Percentiles rank a stretch among this genome's conserved stretches.
These are phyloP conservation scores for Elongisporangium undulatum DNA, from an alignment of 352 stramenopile genomes.

Conservation along the genomic window DNA sequence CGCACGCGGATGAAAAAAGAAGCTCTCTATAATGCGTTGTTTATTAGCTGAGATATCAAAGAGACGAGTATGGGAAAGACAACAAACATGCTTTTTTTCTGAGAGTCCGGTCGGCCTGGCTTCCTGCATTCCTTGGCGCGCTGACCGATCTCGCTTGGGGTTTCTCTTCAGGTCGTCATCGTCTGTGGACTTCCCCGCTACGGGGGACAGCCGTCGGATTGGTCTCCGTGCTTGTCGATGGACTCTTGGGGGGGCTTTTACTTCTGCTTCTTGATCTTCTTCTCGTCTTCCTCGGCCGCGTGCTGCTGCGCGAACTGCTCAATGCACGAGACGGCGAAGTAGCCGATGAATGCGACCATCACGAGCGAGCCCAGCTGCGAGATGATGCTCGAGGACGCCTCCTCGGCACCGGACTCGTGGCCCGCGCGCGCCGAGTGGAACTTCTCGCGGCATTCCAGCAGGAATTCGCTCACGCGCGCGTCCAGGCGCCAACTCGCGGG, in stretches of 20 bases:
- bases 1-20: background rate
- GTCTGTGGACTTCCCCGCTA: background rate
- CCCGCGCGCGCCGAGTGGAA: slow-evolving; percentile 79
- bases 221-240: background rate
- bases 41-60: too few species aligned
- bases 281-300: slow-evolving; percentile 81
- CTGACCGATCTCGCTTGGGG: too few species aligned
- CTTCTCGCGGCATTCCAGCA: slow-evolving; percentile 84
- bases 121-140: too few species aligned
- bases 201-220: background rate
- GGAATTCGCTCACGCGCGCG: slow-evolving; percentile 76
- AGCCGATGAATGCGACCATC: slow-evolving; percentile 87
- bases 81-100: too few species aligned
- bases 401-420: slow-evolving; percentile 35
- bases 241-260: slow-evolving; percentile 6
- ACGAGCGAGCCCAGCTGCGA: slow-evolving; percentile 75
- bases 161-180: background rate
- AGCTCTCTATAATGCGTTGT: too few species aligned
- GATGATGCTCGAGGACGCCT: slow-evolving; percentile 56
- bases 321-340: slow-evolving; percentile 66
- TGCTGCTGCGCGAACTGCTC: slow-evolving; percentile 64
- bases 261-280: slow-evolving; percentile 80
- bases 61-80: too few species aligned
- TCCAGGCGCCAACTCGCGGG: slow-evolving; percentile 73
- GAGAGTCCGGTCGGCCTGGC: too few species aligned